Evolutionary conservation across 306 rosid genomes (phyloP), one percentile per base, ranked within the genome.

Genomic region (Malus sieversii): DNA sequence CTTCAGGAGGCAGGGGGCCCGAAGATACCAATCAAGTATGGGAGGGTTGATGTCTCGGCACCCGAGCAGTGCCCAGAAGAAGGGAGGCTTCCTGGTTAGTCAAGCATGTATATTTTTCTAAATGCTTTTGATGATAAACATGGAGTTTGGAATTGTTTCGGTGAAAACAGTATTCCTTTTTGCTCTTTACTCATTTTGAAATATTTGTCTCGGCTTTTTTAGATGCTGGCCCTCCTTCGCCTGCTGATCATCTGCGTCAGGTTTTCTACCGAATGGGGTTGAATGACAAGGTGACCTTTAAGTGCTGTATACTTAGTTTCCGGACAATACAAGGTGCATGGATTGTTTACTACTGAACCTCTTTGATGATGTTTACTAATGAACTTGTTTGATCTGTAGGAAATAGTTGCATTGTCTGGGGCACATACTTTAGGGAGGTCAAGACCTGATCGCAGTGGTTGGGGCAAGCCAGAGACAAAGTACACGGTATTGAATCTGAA

Each of bases 381-480:
- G 61, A 69, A 66, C 55, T 68, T 80, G 57, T 60, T 81, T 76
- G 42, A 53, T 84, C 69, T 85, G 77, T 83, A 96, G 99, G 98
- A 96, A 89, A 92, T 96, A 79, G 99, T 92, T 82, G 99, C 96
- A 59, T 81, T 96, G 81, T 96, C 98, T 57, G 99, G 99, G 70
- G 99, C 98, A 0, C 99, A 96, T 84, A 96, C 99, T 20, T 77
- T 96, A 67, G 98, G 99, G 70, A 82, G 99, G 75, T 85, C 98
- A 75, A 92, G 98, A 78, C 99, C 96, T 19, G 98, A 96, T 8
- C 98, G 97, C 71, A 92, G 99, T 88, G 98, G 98, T 63, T 96
- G 96, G 98, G 99, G 99, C 80, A 92, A 96, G 82, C 92, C 97
- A n/a, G 99, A 90, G 85, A 96, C 98, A 65, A 85, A 92, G 77